Percentiles rank a stretch among this genome's conserved stretches.
phyloP scores from a whole-genome alignment of 805 yeast species.

The Scheffersomyces amazonensis region DNA sequence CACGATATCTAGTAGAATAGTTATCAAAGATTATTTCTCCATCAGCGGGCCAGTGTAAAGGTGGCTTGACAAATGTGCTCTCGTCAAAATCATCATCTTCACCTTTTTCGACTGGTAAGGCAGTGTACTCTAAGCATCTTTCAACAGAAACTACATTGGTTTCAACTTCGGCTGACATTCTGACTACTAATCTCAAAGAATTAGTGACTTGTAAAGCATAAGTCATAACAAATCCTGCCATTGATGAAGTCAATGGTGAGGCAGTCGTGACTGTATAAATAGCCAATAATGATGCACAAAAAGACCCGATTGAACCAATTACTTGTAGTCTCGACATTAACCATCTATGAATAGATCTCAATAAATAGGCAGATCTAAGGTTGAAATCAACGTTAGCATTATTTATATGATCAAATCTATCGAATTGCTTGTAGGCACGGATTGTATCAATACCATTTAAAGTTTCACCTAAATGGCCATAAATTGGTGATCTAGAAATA shows the following conservation, averaged over 20 bases:
- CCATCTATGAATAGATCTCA: conserved; percentile 64
- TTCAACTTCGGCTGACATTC: conserved; percentile 63
- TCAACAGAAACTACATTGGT: conserved; percentile 65
- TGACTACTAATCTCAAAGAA: conserved; percentile 53
- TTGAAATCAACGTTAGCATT: conserved; percentile 47
- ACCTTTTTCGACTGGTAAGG: conserved; percentile 26
- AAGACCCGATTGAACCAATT: conserved; percentile 55
- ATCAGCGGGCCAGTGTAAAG: conserved; percentile 63
- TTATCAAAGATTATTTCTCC: conserved; percentile 66
- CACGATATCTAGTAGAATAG: conserved; percentile 79
- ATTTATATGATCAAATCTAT: conserved; percentile 59
- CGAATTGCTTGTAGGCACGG: conserved; percentile 68
- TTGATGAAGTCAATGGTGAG: conserved; percentile 51
- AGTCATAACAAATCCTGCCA: conserved; percentile 64
- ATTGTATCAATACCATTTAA: conserved; percentile 75
- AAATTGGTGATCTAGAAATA: conserved; percentile 70
- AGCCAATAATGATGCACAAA: conserved; percentile 49
- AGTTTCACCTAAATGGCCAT: conserved; percentile 80
- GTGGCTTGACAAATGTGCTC: conserved; percentile 26
- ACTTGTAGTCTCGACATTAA: conserved; percentile 57
- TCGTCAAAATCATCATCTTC: conserved; percentile 24
- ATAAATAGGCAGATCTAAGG: conserved; percentile 45
- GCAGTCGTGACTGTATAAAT: conserved; percentile 34
- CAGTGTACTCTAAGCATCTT: conserved; percentile 60
- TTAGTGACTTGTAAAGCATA: conserved; percentile 58